Evolutionary conservation across 2,329 filamentous ascomycete genomes (phyloP), one percentile per base, ranked within the genome.

Genomic region (Trichoderma breve): DNA sequence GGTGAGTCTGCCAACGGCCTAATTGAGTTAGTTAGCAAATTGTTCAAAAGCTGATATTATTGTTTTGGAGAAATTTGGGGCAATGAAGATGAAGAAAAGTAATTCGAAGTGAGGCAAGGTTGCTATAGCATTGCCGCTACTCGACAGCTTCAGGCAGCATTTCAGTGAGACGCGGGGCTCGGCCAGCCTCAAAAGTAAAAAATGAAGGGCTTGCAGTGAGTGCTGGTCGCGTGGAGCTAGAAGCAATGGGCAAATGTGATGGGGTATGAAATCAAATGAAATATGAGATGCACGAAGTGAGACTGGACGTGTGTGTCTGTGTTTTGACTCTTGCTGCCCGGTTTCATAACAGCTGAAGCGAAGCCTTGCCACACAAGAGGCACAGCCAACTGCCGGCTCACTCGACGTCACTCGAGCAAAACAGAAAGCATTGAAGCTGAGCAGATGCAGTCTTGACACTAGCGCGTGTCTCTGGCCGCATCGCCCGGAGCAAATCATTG

Each of bases 1-100:
- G 75, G 91, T 90, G 75, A 97, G 90, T 71, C 93, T 90, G 34
- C 77, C 78, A 67, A 83, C 77, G 70, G 81, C 80, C 78, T 92
- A 43, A 64, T 32, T 4, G 21, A 72, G 11, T 14, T 30, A 32
- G 81, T 88, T 81, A 87, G 82, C 71, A 64, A 70, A 64, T 12
- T 11, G 26, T 15, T 55, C 11, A 53, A 24, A 39, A 51, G 1
- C 4, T 5, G 4, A 9, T 26, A 3, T 36, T 3, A 6, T 39
- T 66, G 60, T 14, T 30, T 2, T 51, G 9, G 6, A 4, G 21
- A 11, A 1, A 21, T 24, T 24, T 53, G 11, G 6, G 11, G 11
- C 5, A 53, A 14, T 21, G 24, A 28, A 47, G 14, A 34, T 2
- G 24, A n/a, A 24, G 15, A n/a, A n/a, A 11, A 24, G 58, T 21